These are phyloP conservation scores for Solanum arcanum DNA, from an alignment of 257 asterid genomes.

Conservation along the genomic window DNA sequence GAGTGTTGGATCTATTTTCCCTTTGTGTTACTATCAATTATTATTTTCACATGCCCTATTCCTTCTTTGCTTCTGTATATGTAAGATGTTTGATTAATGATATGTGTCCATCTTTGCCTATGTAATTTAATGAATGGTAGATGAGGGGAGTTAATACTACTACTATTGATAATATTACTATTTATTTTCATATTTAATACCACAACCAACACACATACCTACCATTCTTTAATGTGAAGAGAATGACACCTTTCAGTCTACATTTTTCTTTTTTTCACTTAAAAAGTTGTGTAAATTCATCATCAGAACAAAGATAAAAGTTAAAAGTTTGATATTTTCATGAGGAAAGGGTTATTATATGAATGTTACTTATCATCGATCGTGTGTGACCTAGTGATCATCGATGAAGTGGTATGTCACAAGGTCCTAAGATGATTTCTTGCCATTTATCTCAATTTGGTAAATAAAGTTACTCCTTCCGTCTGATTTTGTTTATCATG, in stretches of 20 bases:
- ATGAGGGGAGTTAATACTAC: not conserved
- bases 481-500: no score
- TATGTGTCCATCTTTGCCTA: not conserved
- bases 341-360: not conserved
- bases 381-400: not conserved
- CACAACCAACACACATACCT: not conserved
- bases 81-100: not conserved
- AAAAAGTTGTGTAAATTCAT: not conserved
- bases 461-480: no score
- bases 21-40: constrained; percentile 8
- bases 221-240: not conserved
- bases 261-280: not conserved
- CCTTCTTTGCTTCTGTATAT: not conserved
- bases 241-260: not conserved
- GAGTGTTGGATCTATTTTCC: not conserved
- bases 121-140: not conserved
- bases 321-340: not conserved
- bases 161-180: not conserved
- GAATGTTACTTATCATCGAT: not conserved
- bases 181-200: not conserved
- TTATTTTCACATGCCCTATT: constrained; percentile 18
- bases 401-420: no score
- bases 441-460: not conserved
- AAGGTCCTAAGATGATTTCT: no score
- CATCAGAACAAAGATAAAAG: not conserved